Evolutionary conservation across 106 monocot species (phyloP).

Genomic region (Phalaenopsis equestris): DNA sequence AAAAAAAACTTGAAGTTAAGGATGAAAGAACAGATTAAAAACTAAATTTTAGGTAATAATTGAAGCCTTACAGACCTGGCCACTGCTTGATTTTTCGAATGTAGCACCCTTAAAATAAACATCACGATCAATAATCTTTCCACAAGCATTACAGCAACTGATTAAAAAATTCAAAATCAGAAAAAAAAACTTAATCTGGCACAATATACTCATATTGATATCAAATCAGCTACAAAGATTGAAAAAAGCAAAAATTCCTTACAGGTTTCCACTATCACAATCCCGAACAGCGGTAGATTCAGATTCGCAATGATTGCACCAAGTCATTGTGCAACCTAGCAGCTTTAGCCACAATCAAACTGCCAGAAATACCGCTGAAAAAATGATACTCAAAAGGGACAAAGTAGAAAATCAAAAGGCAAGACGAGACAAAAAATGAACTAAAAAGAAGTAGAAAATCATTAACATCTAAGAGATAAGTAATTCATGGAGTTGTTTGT

Average conservation of each 20-base stretch:
- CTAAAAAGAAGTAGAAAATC: neutral
- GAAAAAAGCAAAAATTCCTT: neutral
- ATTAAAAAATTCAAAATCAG: neutral
- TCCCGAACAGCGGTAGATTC: constrained; percentile 19
- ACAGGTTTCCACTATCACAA: constrained; percentile 44
- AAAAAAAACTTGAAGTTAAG: neutral
- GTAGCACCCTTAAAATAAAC: constrained; percentile 33
- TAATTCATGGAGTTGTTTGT: neutral
- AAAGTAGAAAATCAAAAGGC: neutral
- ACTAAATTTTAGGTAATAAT: neutral
- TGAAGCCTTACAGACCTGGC: constrained; percentile 34
- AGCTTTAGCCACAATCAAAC: neutral
- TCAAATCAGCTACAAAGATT: neutral
- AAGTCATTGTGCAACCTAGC: constrained; percentile 14
- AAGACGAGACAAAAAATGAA: neutral
- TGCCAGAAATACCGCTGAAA: neutral
- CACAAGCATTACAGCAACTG: constrained; percentile 66
- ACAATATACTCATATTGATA: neutral
- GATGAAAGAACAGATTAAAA: neutral
- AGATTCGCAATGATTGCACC: constrained; percentile 40
- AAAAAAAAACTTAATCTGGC: neutral
- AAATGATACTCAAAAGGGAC: neutral
- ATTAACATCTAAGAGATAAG: neutral
- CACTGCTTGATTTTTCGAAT: constrained; percentile 47
- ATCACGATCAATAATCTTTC: constrained; percentile 58